phyloP scores from a whole-genome alignment of 1,139 yeast genomes.

The Saccharomyces hybrid region DNA sequence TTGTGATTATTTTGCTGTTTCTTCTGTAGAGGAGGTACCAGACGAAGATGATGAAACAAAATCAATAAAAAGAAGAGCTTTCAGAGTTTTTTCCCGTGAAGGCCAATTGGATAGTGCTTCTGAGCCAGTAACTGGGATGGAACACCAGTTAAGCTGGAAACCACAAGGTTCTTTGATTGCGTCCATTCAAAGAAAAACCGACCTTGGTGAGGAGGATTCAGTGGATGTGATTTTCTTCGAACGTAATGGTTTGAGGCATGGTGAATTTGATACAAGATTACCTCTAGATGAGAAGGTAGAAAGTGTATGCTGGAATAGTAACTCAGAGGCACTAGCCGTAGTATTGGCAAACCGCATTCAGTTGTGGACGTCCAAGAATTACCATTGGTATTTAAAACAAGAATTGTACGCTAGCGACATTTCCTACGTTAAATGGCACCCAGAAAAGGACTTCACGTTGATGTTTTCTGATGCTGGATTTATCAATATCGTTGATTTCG shows the following conservation, averaged over 20 bases:
- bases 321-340: conserved; percentile 71
- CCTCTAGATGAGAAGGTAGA: conserved; percentile 42
- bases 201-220: conserved; percentile 32
- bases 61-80: conserved; percentile 54
- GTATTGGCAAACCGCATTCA: conserved; percentile 56
- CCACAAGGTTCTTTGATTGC: conserved; percentile 89
- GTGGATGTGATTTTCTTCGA: conserved; percentile 69
- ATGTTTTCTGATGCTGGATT: conserved; percentile 50
- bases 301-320: conserved; percentile 72
- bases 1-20: conserved; percentile 71
- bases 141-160: conserved; percentile 71
- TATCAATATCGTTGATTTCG: conserved; percentile 61
- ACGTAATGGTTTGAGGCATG: conserved; percentile 87
- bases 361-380: conserved; percentile 87
- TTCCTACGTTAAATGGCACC: conserved; percentile 66
- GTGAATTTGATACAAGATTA: conserved; percentile 68
- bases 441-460: conserved; percentile 74
- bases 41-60: conserved; percentile 32
- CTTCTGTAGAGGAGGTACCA: conserved; percentile 46
- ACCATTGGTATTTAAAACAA: conserved; percentile 92
- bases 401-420: conserved; percentile 45
- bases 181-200: conserved; percentile 53
- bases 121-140: conserved; percentile 83
- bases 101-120: conserved; percentile 77
- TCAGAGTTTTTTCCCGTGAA: conserved; percentile 74